Conservation (phyloP, 805 yeast genomes). For the Candida morakotiae region DNA sequence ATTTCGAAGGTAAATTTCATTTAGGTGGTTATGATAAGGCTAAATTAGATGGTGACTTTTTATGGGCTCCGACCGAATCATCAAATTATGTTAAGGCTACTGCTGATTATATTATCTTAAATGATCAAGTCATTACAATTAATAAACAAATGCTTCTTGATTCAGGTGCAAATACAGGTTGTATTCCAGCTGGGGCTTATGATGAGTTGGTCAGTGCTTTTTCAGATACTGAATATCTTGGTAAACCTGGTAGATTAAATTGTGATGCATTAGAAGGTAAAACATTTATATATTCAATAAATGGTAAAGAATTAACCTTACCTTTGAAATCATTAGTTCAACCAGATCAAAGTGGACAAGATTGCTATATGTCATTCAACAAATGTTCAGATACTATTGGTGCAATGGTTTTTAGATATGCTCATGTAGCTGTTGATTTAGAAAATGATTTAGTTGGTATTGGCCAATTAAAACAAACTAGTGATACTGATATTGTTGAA, state of each 20-base stretch:
- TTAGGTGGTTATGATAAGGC: constrained; percentile 5
- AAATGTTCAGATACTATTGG: too few species aligned
- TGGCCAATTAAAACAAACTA: not conserved
- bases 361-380: not conserved
- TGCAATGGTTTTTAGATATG: constrained; percentile 1
- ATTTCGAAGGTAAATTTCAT: not conserved
- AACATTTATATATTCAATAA: not conserved
- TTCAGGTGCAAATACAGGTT: not conserved
- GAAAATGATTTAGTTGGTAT: not conserved
- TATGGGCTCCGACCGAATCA: too few species aligned
- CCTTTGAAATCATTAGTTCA: constrained; percentile 2
- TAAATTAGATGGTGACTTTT: too few species aligned
- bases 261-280: not conserved
- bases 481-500: constrained; percentile 1
- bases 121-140: not conserved
- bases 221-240: too few species aligned
- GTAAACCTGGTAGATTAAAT: not conserved
- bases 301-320: constrained; percentile 1
- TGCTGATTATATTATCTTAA: not conserved
- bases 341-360: not conserved
- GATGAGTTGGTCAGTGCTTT: too few species aligned
- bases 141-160: not conserved
- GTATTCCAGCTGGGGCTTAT: too few species aligned
- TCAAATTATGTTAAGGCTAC: not conserved
- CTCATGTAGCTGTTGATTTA: constrained; percentile 1